phyloP scores from a whole-genome alignment of 345 rosid species.

The Odontarrhena argentea region DNA sequence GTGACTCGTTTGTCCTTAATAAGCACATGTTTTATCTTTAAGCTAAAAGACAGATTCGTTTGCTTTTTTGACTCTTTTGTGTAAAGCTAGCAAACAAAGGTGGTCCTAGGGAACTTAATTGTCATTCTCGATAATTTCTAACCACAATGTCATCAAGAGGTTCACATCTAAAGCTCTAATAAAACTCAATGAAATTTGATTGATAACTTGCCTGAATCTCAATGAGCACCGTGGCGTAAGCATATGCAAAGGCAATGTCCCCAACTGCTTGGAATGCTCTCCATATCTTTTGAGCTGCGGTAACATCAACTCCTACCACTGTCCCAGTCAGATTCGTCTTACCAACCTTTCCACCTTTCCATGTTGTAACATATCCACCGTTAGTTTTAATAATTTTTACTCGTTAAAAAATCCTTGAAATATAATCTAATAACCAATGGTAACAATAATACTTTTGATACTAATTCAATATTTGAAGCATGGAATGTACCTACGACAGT shows the following conservation, averaged over 20 bases:
- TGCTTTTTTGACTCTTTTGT: constrained; percentile 39
- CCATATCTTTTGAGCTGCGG: constrained; percentile 80
- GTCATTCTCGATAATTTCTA: constrained; percentile 37
- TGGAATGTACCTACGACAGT: constrained; percentile 37
- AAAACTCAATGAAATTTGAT: constrained; percentile 1
- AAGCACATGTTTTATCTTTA: constrained; percentile 39
- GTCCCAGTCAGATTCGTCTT: constrained; percentile 60
- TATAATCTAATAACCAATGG: background rate
- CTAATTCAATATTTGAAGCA: background rate
- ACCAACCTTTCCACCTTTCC: constrained; percentile 40
- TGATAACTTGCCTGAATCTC: constrained; percentile 76
- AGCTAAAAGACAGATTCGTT: constrained; percentile 40
- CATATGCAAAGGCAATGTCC: constrained; percentile 86
- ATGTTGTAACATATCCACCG: constrained; percentile 14
- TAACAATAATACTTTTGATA: background rate
- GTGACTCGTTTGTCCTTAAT: constrained; percentile 34
- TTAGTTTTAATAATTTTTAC: constrained; percentile 2
- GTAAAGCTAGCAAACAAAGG: constrained; percentile 30
- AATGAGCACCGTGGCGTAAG: constrained; percentile 72
- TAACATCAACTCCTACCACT: constrained; percentile 65
- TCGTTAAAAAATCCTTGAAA: background rate
- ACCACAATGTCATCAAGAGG: constrained; percentile 37
- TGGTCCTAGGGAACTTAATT: constrained; percentile 35
- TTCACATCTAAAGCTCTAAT: constrained; percentile 26
- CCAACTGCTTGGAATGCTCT: constrained; percentile 78